Evolutionary conservation across 345 rosid genomes (phyloP), one percentile per base, ranked within the genome.

Genomic region (Nephelium lappaceum): DNA sequence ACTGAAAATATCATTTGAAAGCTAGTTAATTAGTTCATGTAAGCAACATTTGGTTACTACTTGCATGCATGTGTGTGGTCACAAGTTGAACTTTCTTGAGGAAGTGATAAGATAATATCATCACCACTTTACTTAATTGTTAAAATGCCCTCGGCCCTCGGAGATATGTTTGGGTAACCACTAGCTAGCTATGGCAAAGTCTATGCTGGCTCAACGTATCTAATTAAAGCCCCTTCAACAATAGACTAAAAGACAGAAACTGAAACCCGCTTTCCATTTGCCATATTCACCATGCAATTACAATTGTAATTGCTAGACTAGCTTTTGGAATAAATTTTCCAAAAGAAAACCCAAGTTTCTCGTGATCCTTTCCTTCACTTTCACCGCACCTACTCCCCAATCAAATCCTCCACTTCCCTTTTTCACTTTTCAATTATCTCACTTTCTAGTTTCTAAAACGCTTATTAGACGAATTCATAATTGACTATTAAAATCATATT

Each of bases 331-430:
- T 75, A 75, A 75, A 75, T 49, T 75, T 51, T 27, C 64, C 43
- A 25, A 61, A 47, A 12, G 62, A 51, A 65, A 36, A 11, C 73
- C 84, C 86, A 79, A 75, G 86, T 57, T 77, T 78, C 90, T 73
- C 90, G 86, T 87, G 88, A 87, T 3, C 41, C 18, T 21, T 42
- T 69, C 2, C 38, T 15, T 53, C 58, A 14, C 76, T 67, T 74
- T 76, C 87, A 79, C 87, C 85, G 83, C 85, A 76, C 74, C 79
- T 69, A 72, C 84, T 38, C 19, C 58, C 66, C 79, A 72, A 74
- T 58, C 68, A 31, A 47, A 31, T 6, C 57, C n/a, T 5, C n/a
- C 55, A 0, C 75, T 8, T 8, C 45, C 21, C 11, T 18, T 49
- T 49, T 49, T 49, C 10, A 65, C 18, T 63, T 70, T 62, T 62